A percentile compares a stretch with the other conserved stretches of the same genome.
Conservation (phyloP, 2,329 filamentous ascomycete species). For the Neurospora crassa region DNA sequence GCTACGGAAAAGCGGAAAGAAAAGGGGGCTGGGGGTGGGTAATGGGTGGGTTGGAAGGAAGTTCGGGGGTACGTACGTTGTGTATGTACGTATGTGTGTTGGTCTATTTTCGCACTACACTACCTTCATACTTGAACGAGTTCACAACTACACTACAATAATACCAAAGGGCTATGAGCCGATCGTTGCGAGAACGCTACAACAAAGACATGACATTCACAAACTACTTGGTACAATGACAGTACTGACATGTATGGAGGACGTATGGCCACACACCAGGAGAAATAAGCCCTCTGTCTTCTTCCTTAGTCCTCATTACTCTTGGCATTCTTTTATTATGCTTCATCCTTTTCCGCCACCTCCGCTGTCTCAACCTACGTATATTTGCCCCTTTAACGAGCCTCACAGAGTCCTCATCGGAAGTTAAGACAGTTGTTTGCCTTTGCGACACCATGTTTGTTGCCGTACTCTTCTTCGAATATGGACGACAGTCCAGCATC, state of each 20-base stretch:
- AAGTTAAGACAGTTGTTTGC: not conserved
- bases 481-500: not conserved
- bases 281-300: not conserved
- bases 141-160: not conserved
- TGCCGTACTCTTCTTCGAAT: not conserved
- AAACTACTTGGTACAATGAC: not conserved
- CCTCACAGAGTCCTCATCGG: not conserved
- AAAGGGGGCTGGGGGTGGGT: not conserved
- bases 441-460: not conserved
- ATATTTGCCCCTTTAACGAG: not conserved
- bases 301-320: not conserved
- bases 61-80: no score
- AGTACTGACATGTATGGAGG: not conserved
- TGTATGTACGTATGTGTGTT: not conserved
- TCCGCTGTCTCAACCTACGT: not conserved
- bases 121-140: not conserved
- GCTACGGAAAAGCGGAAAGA: not conserved
- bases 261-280: not conserved
- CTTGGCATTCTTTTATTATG: not conserved
- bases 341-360: not conserved
- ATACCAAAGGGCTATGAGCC: not conserved
- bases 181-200: not conserved
- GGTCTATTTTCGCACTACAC: not conserved
- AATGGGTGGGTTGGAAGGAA: not conserved
- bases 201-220: not conserved